Evolutionary conservation across 768 basidiomycete species (phyloP).

Genomic region (Infundibulicybe gibba): DNA sequence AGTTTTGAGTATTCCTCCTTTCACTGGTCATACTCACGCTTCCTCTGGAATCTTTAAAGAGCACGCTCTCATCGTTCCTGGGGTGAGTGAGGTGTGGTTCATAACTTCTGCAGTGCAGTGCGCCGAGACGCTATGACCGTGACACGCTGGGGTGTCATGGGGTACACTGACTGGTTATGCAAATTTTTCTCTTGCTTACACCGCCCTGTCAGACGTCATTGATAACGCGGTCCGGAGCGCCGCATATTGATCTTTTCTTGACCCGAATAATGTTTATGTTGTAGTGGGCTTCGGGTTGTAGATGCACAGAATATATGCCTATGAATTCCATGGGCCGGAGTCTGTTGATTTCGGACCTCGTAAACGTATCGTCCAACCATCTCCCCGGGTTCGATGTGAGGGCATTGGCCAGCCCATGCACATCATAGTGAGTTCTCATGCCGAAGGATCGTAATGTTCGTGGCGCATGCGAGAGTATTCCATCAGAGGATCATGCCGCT

Average conservation of each 20-base stretch:
- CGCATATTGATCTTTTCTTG: conserved; percentile 25
- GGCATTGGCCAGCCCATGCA: too few relatives aligned
- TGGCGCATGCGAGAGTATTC: too few relatives aligned
- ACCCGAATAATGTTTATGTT: too few relatives aligned
- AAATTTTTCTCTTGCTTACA: not conserved
- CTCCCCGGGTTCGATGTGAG: too few relatives aligned
- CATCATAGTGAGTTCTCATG: too few relatives aligned
- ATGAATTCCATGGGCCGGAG: too few relatives aligned
- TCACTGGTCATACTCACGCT: conserved; percentile 18
- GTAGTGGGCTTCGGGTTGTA: too few relatives aligned
- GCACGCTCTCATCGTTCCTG: conserved; percentile 14
- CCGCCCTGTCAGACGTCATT: conserved; percentile 39
- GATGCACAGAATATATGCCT: too few relatives aligned
- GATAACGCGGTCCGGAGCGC: conserved; percentile 49
- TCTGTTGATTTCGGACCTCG: too few relatives aligned
- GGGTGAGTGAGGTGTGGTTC: not conserved
- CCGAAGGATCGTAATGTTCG: too few relatives aligned
- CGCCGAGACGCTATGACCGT: conserved; percentile 55
- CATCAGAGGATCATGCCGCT: too few relatives aligned
- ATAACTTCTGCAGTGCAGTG: conserved; percentile 36
- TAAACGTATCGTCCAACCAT: too few relatives aligned
- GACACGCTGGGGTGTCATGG: conserved; percentile 62
- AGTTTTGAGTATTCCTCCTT: conserved; percentile 70
- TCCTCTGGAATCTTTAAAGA: conserved; percentile 25
- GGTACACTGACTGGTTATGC: conserved; percentile 20